Evolutionary conservation across 495 filamentous ascomycete species (phyloP).

Genomic region (Neurospora sp.): DNA sequence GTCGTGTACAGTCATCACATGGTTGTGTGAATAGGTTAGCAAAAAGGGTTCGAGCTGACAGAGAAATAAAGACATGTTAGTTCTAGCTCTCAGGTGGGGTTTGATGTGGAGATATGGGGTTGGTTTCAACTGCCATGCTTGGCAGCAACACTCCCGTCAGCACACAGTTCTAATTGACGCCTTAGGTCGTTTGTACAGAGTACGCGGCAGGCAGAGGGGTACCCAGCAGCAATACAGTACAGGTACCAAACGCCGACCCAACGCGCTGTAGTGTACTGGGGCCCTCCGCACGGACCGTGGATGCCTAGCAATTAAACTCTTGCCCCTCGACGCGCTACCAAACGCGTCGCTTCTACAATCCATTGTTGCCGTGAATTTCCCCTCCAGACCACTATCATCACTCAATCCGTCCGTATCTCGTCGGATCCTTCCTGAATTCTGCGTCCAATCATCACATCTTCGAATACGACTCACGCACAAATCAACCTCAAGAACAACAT

Average conservation of each 20-base stretch:
- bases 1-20: neutral
- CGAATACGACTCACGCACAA: neutral
- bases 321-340: conserved; percentile 18
- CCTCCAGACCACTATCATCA: conserved; percentile 3
- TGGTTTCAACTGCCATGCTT: neutral
- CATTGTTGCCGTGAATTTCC: neutral
- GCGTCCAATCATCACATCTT: neutral
- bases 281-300: conserved; percentile 2
- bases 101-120: neutral
- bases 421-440: neutral
- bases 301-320: conserved; percentile 15
- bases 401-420: neutral
- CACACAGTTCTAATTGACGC: neutral
- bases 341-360: neutral
- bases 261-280: neutral
- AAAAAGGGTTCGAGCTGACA: neutral
- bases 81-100: neutral
- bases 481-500: neutral
- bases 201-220: neutral
- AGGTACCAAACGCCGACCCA: neutral
- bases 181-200: neutral
- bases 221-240: neutral
- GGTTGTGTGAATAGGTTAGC: neutral
- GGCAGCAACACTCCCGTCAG: neutral
- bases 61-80: neutral